A percentile compares a stretch with the other conserved stretches of the same genome.
phyloP scores from a whole-genome alignment of 257 asterid species.

The Gentiana straminea region DNA sequence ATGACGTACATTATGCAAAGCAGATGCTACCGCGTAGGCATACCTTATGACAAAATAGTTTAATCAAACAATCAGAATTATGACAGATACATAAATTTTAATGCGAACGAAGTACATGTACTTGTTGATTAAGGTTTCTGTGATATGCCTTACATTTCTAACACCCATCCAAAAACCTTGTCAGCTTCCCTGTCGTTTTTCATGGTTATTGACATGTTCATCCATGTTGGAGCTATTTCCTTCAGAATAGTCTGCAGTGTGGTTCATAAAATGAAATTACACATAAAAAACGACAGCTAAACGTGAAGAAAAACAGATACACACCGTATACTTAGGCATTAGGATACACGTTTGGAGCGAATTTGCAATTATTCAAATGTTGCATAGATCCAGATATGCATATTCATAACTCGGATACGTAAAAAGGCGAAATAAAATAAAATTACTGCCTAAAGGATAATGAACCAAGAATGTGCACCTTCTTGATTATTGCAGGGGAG shows the following conservation, averaged over 20 bases:
- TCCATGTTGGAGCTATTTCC: constrained; percentile 94
- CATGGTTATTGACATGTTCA: constrained; percentile 88
- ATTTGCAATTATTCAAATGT: too few relatives aligned
- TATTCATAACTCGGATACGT: too few relatives aligned
- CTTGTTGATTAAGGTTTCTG: neutral
- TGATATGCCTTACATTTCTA: constrained; percentile 62
- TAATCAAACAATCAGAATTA: constrained; percentile 6
- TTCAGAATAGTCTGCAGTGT: constrained; percentile 50
- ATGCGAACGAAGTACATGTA: too few relatives aligned
- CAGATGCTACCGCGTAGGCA: constrained; percentile 90
- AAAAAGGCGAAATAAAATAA: too few relatives aligned
- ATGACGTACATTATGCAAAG: constrained; percentile 78
- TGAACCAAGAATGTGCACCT: constrained; percentile 27
- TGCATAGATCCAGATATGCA: too few relatives aligned
- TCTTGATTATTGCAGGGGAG: constrained; percentile 88
- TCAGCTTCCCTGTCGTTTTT: constrained; percentile 91
- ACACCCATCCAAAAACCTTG: constrained; percentile 90
- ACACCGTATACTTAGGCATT: too few relatives aligned
- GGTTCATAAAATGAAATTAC: neutral
- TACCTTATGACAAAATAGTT: constrained; percentile 40
- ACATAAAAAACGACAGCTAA: too few relatives aligned
- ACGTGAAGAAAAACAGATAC: too few relatives aligned
- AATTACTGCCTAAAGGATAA: too few relatives aligned
- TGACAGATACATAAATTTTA: neutral
- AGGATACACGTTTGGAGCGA: too few relatives aligned